Base-by-base conservation (phyloP, 257 asterid genomes). In the Primulina eburnea region DNA sequence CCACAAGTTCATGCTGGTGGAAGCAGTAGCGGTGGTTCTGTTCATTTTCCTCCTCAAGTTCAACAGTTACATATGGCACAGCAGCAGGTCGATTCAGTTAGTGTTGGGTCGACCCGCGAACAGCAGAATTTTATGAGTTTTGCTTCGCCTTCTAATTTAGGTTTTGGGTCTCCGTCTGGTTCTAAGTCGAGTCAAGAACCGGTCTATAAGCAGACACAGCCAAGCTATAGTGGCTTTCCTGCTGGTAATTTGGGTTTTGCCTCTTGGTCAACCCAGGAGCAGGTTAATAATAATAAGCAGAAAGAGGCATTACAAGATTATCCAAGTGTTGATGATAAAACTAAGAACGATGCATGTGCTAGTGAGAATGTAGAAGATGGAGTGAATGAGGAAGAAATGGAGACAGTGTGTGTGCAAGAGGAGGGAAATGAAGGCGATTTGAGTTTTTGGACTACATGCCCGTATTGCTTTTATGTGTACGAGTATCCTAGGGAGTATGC, bases 381-480 rank as follows among this genome's bases (percentile, higher is more conserved):
- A 71, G 76, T 68, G 68, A 60, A 72, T 33, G 67, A 34, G 65
- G 78, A 76, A 43, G 64, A 10, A 60, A 64, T 53, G 53, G 81
- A 74, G 81, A 65, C 65, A 68, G 53, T 70, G 52, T 86, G 66
- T 52, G 83, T 28, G 0, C 68, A 53, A 52, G 65, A 10, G 28
- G 71, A 59, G 28, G 80, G 65, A 32, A 76, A 79, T 24, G 71
- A 60, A 30, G 84, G 60, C 7, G 87, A 67, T 2, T 60, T 63
- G 37, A 72, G 77, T 59, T 84, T 92, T 56, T 92, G 96, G 97
- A 91, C 96, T 0, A 83, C 97, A 0, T 93, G 99, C 62, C 99
- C 99, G 10, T 90, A 90, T 52, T 94, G 99, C 64, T 94, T 76
- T 75, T 81, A 88, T 72, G 88, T 94, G 96, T 92, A 82, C 10